These are phyloP conservation scores for Vigna reflexopilosa DNA, from an alignment of 306 rosid genomes.

Conservation along the genomic window DNA sequence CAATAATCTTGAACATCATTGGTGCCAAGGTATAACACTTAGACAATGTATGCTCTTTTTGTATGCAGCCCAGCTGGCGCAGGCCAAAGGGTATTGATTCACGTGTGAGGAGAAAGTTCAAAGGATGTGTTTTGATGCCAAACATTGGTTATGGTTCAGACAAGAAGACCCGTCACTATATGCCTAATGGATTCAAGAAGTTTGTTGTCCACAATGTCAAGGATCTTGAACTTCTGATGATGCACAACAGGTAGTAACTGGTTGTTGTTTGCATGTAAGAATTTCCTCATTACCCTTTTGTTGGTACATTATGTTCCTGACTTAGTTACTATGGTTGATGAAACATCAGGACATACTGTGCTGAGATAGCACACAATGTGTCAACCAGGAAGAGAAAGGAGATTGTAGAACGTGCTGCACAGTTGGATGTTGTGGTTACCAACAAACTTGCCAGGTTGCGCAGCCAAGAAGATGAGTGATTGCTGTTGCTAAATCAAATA, in stretches of 20 bases:
- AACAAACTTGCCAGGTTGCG: conserved; percentile 78
- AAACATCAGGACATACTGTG: conserved; percentile 68
- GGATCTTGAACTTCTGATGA: conserved; percentile 76
- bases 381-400: conserved; percentile 67
- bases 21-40: not conserved
- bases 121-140: conserved; percentile 6
- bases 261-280: not conserved
- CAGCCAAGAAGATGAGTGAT: conserved; percentile 80
- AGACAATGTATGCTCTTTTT: not conserved
- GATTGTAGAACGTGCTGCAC: conserved; percentile 79
- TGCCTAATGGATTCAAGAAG: conserved; percentile 58
- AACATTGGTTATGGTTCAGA: conserved; percentile 7
- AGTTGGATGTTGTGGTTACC: conserved; percentile 81
- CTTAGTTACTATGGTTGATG: not conserved
- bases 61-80: conserved; percentile 65
- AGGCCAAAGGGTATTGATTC: conserved; percentile 73
- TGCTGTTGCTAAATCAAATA: not conserved
- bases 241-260: conserved; percentile 73
- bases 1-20: not conserved
- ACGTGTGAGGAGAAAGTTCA: conserved; percentile 6
- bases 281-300: not conserved
- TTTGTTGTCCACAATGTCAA: conserved; percentile 42
- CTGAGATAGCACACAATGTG: conserved; percentile 58
- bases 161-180: conserved; percentile 49
- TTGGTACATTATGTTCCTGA: not conserved